Percentiles rank a stretch among this genome's conserved stretches.
Conservation (phyloP, 2,329 filamentous ascomycete genomes). For the Ophiostoma sp. region DNA sequence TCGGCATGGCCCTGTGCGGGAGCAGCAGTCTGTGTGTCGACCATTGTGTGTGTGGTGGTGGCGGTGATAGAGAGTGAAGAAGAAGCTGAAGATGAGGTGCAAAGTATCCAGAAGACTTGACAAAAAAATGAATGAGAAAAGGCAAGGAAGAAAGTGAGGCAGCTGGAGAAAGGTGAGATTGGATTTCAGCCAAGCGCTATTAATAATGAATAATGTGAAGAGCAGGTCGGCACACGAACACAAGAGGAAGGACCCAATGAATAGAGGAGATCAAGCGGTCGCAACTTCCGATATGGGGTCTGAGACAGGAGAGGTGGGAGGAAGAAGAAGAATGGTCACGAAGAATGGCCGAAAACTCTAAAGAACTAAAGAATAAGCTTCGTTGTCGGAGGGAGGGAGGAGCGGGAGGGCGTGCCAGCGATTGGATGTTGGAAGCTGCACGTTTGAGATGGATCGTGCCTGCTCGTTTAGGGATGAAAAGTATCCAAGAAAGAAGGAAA, state of each 20-base stretch:
- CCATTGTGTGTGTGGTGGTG: conserved; percentile 36
- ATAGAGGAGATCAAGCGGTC: neutral
- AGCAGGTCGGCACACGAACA: neutral
- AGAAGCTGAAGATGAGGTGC: neutral
- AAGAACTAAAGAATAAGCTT: conserved; percentile 15
- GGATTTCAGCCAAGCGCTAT: neutral
- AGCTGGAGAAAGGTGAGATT: neutral
- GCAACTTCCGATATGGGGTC: conserved; percentile 18
- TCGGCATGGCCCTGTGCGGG: conserved; percentile 51
- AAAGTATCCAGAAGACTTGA: conserved; percentile 10
- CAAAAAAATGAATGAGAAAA: neutral
- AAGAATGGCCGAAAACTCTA: conserved; percentile 7
- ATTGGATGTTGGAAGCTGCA: conserved; percentile 12
- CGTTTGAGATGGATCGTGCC: neutral
- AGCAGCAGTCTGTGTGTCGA: conserved; percentile 63
- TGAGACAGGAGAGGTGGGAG: conserved; percentile 15
- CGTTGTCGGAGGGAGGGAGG: conserved; percentile 21
- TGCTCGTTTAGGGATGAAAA: neutral
- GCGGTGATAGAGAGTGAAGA: neutral
- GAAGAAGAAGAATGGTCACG: neutral
- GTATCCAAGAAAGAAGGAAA: neutral
- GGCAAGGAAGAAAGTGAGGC: neutral
- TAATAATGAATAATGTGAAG: neutral
- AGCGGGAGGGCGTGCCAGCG: neutral
- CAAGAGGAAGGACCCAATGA: neutral